Evolutionary conservation across 768 basidiomycete species (phyloP).

Genomic region (Boletus huronensis): DNA sequence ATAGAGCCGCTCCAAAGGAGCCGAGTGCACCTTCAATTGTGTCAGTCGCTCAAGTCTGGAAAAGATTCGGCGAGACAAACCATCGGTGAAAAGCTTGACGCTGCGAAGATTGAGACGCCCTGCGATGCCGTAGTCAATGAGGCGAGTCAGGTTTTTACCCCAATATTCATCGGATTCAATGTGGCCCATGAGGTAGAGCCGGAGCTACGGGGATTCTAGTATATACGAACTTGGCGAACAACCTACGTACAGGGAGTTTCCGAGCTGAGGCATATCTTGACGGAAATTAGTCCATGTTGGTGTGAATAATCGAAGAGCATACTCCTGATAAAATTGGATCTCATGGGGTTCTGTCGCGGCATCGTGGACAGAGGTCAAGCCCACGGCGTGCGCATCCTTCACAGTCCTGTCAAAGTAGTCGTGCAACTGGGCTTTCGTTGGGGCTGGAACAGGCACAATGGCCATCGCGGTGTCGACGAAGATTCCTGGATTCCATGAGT

Average conservation of each 20-base stretch:
- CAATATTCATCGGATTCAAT: slow-evolving; percentile 57
- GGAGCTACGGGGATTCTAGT: slow-evolving; percentile 38
- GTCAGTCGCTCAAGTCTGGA: not conserved
- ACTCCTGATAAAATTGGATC: slow-evolving; percentile 68
- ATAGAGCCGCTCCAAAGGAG: slow-evolving; percentile 87
- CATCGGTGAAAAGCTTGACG: slow-evolving; percentile 77
- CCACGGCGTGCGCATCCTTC: slow-evolving; percentile 67
- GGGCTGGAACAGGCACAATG: slow-evolving; percentile 64
- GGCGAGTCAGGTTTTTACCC: slow-evolving; percentile 55
- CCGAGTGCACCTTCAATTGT: slow-evolving; percentile 70
- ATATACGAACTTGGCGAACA: not conserved
- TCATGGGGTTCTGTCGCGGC: slow-evolving; percentile 51
- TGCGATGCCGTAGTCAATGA: slow-evolving; percentile 56
- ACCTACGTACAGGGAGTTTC: slow-evolving; percentile 58
- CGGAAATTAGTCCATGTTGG: not conserved
- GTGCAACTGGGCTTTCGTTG: slow-evolving; percentile 52
- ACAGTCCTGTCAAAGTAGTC: slow-evolving; percentile 65
- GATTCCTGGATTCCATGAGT: slow-evolving; percentile 42
- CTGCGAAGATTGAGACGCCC: slow-evolving; percentile 56
- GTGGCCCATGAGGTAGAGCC: slow-evolving; percentile 60
- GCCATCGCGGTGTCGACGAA: slow-evolving; percentile 88
- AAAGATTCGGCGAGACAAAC: slow-evolving; percentile 30
- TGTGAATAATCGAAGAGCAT: slow-evolving; percentile 17
- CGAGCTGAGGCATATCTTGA: slow-evolving; percentile 65
- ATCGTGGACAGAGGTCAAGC: slow-evolving; percentile 87